phyloP scores from a whole-genome alignment of 179 eudicot genomes.

The Gypsophila paniculata region DNA sequence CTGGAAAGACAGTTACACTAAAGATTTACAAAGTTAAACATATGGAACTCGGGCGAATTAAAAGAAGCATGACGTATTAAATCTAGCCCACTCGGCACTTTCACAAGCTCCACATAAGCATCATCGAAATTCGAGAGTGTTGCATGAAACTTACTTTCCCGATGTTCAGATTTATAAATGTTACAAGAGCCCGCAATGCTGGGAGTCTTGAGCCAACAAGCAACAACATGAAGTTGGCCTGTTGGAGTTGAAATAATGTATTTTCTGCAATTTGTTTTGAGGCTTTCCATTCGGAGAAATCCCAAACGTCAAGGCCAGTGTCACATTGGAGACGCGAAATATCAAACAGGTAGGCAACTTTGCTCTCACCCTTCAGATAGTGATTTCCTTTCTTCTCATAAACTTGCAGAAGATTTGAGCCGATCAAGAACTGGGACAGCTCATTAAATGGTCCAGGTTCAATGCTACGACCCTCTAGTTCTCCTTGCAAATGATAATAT shows the following conservation, averaged over 20 bases:
- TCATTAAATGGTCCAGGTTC: slow-evolving; percentile 78
- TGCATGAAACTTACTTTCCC: slow-evolving; percentile 50
- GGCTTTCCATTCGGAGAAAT: slow-evolving; percentile 59
- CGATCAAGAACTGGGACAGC: slow-evolving; percentile 52
- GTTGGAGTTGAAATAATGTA: slow-evolving; percentile 48
- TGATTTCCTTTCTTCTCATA: slow-evolving; percentile 41
- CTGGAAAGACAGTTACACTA: background rate
- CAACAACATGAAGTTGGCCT: slow-evolving; percentile 57
- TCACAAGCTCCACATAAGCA: background rate
- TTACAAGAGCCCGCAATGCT: slow-evolving; percentile 58
- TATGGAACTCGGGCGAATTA: background rate
- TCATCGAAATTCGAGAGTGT: slow-evolving; percentile 9
- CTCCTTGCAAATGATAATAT: slow-evolving; percentile 90
- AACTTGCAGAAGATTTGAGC: slow-evolving; percentile 44
- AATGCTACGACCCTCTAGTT: slow-evolving; percentile 85
- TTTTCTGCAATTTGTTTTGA: slow-evolving; percentile 61
- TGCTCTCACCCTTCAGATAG: slow-evolving; percentile 33
- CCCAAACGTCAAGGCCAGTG: slow-evolving; percentile 75
- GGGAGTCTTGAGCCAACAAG: slow-evolving; percentile 62
- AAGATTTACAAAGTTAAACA: background rate
- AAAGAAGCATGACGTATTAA: background rate
- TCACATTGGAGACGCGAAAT: slow-evolving; percentile 50
- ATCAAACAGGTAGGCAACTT: slow-evolving; percentile 50
- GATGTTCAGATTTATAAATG: slow-evolving; percentile 41
- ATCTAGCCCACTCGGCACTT: background rate